Percentiles rank a stretch among this genome's conserved stretches.
Conservation (phyloP, 1,139 yeast species). For the Pichia terricola region DNA sequence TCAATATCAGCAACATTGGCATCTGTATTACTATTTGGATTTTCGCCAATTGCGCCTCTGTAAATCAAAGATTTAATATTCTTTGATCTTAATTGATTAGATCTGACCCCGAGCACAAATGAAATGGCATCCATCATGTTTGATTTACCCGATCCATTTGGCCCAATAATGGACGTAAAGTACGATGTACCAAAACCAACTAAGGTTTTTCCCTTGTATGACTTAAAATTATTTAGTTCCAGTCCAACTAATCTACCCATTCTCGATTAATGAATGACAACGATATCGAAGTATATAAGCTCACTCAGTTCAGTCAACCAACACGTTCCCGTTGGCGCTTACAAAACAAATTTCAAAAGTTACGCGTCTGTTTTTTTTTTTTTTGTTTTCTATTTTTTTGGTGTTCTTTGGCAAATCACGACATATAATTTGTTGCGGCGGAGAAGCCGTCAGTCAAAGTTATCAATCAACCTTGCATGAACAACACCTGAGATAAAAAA, state of each 20-base stretch:
- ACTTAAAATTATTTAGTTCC: slow-evolving; percentile 79
- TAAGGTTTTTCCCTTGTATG: slow-evolving; percentile 67
- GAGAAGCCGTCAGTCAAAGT: too few species aligned
- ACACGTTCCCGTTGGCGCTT: too few species aligned
- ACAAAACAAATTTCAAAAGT: too few species aligned
- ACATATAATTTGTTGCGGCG: too few species aligned
- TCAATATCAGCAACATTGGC: slow-evolving; percentile 16
- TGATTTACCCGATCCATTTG: slow-evolving; percentile 96
- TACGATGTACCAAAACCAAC: slow-evolving; percentile 77
- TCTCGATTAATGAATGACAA: too few species aligned
- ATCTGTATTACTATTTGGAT: slow-evolving; percentile 12
- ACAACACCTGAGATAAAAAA: too few species aligned
- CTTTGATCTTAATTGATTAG: slow-evolving; percentile 67
- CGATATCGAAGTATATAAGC: too few species aligned
- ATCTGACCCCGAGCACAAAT: slow-evolving; percentile 81
- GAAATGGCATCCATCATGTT: slow-evolving; percentile 98
- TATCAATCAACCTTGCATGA: too few species aligned
- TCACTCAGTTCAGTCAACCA: too few species aligned
- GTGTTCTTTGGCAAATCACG: too few species aligned
- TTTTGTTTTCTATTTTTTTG: too few species aligned
- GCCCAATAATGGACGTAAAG: slow-evolving; percentile 91
- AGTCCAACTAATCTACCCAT: slow-evolving; percentile 77
- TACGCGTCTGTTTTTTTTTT: too few species aligned
- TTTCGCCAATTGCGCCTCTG: slow-evolving; percentile 43
- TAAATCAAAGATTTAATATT: slow-evolving; percentile 71